Percentiles rank a stretch among this genome's conserved stretches.
phyloP scores from a whole-genome alignment of 352 stramenopile species.

The Phytophthora colocasiae region DNA sequence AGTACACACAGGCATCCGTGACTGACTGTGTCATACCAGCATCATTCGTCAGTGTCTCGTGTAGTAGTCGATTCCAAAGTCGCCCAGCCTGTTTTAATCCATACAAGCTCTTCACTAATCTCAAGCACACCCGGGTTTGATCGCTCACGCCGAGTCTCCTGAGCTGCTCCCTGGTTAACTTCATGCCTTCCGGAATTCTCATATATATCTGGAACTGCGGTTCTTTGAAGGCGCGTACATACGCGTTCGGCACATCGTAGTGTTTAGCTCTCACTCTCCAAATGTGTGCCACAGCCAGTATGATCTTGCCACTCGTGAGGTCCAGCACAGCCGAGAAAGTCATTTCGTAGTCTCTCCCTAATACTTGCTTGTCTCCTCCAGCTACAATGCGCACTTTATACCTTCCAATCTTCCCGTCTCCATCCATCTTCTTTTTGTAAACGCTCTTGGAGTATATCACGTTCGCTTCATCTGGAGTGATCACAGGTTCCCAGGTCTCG shows the following conservation, averaged over 20 bases:
- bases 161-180: not conserved
- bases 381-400: not conserved
- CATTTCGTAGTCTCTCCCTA: not conserved
- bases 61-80: not conserved
- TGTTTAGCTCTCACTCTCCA: not conserved
- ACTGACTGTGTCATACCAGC: not conserved
- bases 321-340: slow-evolving; percentile 3
- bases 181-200: not conserved
- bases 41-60: not conserved
- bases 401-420: not conserved
- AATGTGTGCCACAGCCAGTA: not conserved
- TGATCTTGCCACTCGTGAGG: not conserved
- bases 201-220: not conserved
- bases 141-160: not conserved
- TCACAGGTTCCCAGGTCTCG: too few species aligned
- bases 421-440: slow-evolving; percentile 1
- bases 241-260: not conserved
- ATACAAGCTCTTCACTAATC: slow-evolving; percentile 1
- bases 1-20: not conserved
- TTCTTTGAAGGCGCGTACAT: slow-evolving; percentile 1
- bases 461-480: too few species aligned
- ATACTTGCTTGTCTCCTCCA: not conserved
- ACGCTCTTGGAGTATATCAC: not conserved
- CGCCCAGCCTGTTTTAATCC: slow-evolving; percentile 1
- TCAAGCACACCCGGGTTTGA: not conserved